A percentile compares a stretch with the other conserved stretches of the same genome.
Conservation (phyloP, 2,329 filamentous ascomycete genomes). For the Harringtonia lauricola region DNA sequence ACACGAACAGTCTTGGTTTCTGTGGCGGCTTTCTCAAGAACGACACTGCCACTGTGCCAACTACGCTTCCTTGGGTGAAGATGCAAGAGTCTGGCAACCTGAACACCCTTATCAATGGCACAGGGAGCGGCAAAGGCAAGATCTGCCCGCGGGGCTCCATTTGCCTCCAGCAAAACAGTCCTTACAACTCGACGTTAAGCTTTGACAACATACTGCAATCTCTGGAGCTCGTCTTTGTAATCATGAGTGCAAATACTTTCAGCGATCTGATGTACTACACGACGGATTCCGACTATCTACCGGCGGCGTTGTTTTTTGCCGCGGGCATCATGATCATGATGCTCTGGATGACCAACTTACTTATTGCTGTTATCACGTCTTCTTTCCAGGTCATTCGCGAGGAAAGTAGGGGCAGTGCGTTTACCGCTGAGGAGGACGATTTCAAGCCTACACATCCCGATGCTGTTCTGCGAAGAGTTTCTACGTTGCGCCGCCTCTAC, state of each 20-base stretch:
- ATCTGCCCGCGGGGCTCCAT: conserved; percentile 75
- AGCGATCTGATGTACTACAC: conserved; percentile 91
- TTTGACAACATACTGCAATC: conserved; percentile 94
- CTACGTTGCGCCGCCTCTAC: conserved; percentile 58
- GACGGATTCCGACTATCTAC: conserved; percentile 81
- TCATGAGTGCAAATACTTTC: conserved; percentile 98
- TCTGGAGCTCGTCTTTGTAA: conserved; percentile 87
- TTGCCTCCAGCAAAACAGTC: conserved; percentile 70
- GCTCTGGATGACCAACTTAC: conserved; percentile 89
- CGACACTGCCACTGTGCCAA: conserved; percentile 35
- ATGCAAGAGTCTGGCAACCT: conserved; percentile 24
- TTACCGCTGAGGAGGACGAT: conserved; percentile 60
- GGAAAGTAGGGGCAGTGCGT: conserved; percentile 88
- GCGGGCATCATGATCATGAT: conserved; percentile 80
- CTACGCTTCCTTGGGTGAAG: conserved; percentile 52
- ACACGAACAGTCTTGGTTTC: conserved; percentile 58
- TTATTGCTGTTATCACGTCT: conserved; percentile 94
- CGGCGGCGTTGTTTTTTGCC: conserved; percentile 68
- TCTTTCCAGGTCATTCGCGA: conserved; percentile 98
- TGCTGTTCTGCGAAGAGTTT: conserved; percentile 25
- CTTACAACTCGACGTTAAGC: conserved; percentile 75
- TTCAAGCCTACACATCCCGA: conserved; percentile 24
- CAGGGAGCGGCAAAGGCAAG: conserved; percentile 63
- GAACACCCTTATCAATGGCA: conserved; percentile 36
- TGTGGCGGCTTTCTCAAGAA: conserved; percentile 74